These are phyloP conservation scores for Spathaspora girioi DNA, from an alignment of 805 yeast genomes.

Conservation along the genomic window DNA sequence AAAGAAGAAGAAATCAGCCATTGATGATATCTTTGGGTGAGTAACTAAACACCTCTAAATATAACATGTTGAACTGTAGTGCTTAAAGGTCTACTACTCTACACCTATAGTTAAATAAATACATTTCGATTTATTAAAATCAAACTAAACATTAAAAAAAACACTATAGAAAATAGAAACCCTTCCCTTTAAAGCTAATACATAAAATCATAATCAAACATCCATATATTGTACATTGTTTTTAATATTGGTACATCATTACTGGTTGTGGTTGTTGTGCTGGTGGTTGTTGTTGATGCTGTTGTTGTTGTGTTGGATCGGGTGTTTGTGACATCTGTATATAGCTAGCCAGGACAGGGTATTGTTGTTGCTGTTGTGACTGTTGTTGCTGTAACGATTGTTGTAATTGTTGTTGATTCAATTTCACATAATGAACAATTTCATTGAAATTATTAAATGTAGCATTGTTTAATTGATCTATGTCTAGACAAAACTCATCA, in stretches of 20 bases:
- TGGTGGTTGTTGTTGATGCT: not conserved
- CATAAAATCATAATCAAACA: not conserved
- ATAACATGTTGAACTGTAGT: no score
- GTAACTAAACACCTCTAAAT: not conserved
- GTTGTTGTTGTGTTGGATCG: not conserved
- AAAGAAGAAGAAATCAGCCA: constrained; percentile 51
- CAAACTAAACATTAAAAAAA: not conserved
- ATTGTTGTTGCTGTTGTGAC: not conserved
- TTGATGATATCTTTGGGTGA: constrained; percentile 54
- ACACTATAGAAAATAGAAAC: not conserved
- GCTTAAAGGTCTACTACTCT: not conserved
- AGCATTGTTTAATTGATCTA: constrained; percentile 32
- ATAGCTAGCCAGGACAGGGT: not conserved
- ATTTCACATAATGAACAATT: constrained; percentile 2
- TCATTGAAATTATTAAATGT: constrained; percentile 5
- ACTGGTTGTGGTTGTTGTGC: constrained; percentile 3
- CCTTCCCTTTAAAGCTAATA: not conserved
- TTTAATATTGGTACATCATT: constrained; percentile 5
- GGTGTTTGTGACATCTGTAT: not conserved
- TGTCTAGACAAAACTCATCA: constrained; percentile 41
- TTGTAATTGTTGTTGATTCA: constrained; percentile 4
- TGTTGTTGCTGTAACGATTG: not conserved
- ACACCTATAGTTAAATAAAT: not conserved
- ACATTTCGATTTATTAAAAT: not conserved
- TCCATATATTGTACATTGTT: not conserved